Conservation (phyloP, 768 basidiomycete species). For the Strobilomyces dryophilus region DNA sequence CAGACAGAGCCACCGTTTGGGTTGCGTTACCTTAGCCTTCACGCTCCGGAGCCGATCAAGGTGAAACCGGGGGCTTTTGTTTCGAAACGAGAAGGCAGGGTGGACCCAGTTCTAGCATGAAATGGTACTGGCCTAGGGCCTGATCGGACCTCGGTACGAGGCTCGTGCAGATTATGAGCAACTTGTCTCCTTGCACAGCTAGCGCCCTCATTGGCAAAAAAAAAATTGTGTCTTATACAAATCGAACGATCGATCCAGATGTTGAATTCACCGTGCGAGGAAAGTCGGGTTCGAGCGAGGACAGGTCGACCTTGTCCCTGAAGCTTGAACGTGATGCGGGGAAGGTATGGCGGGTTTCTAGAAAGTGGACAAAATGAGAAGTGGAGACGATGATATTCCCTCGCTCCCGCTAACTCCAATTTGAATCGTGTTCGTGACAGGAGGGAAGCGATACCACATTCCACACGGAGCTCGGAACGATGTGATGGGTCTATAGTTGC, state of each 20-base stretch:
- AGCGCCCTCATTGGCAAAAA: too few relatives aligned
- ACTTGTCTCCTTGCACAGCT: too few relatives aligned
- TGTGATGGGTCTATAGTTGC: too few relatives aligned
- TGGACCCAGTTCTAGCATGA: conserved; percentile 2
- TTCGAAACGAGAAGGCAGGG: conserved; percentile 27
- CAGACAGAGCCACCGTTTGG: conserved; percentile 17
- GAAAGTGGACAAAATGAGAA: not conserved
- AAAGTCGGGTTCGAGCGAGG: not conserved
- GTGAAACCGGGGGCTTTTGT: conserved; percentile 29
- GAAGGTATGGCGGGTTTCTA: conserved; percentile 28
- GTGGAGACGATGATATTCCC: not conserved
- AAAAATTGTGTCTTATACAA: too few relatives aligned
- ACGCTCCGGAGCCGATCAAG: conserved; percentile 32
- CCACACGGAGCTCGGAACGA: not conserved
- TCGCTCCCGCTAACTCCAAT: not conserved
- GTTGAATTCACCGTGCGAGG: conserved; percentile 8
- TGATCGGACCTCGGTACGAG: conserved; percentile 19
- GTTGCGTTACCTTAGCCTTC: conserved; percentile 34
- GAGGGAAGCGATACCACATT: not conserved
- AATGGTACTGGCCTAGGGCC: conserved; percentile 5
- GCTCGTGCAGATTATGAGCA: not conserved
- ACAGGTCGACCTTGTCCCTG: not conserved
- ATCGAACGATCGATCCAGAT: too few relatives aligned
- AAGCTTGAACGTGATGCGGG: not conserved
- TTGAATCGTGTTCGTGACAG: not conserved